Evolutionary conservation across 805 yeast genomes (phyloP).

Genomic region (Nakazawaea laoshanensis): DNA sequence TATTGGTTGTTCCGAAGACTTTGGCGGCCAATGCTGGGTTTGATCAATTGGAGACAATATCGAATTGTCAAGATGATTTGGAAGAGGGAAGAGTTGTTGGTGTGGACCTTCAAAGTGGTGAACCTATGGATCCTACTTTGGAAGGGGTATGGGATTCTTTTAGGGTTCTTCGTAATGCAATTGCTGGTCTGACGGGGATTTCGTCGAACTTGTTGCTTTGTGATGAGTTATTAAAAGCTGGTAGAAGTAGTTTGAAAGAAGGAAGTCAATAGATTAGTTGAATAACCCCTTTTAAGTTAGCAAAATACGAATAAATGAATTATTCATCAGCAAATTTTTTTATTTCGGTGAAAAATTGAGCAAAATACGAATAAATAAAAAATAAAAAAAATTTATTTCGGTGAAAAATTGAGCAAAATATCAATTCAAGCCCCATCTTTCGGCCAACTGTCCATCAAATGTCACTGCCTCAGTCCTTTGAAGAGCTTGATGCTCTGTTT

Average conservation of each 20-base stretch:
- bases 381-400: too few relatives aligned
- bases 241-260: conserved; percentile 83
- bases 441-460: too few relatives aligned
- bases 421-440: too few relatives aligned
- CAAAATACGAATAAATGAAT: too few relatives aligned
- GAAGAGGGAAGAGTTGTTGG: conserved; percentile 81
- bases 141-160: conserved; percentile 97
- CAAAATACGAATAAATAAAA: too few relatives aligned
- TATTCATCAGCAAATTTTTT: too few relatives aligned
- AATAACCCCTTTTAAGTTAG: too few relatives aligned
- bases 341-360: too few relatives aligned
- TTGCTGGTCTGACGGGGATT: conserved; percentile 88
- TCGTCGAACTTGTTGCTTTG: conserved; percentile 87
- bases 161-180: conserved; percentile 88
- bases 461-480: too few relatives aligned
- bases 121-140: conserved; percentile 88
- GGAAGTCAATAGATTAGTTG: conserved; percentile 23
- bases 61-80: conserved; percentile 84
- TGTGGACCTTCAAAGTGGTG: conserved; percentile 84
- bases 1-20: conserved; percentile 88
- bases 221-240: conserved; percentile 95
- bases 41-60: conserved; percentile 83
- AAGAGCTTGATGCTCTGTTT: conserved; percentile 29
- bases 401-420: too few relatives aligned
- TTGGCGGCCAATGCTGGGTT: conserved; percentile 87